phyloP scores from a whole-genome alignment of 306 rosid species.

The Vigna mungo region DNA sequence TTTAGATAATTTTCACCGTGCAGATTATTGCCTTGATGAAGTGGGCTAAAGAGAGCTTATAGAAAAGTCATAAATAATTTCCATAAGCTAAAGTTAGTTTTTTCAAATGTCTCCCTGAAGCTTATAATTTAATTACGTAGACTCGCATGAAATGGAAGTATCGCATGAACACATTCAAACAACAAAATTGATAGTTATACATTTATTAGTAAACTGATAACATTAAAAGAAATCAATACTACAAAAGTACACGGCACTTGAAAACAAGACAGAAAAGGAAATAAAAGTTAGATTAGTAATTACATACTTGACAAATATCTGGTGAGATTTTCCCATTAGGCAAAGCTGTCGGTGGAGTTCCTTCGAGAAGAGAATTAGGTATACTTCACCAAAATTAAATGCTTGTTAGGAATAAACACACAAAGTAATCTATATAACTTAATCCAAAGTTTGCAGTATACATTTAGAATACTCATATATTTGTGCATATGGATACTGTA shows the following conservation, averaged over 20 bases:
- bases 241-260: conserved; percentile 16
- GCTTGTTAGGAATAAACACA: conserved; percentile 42
- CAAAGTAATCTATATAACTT: conserved; percentile 28
- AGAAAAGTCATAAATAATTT: neutral
- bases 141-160: conserved; percentile 13
- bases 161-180: conserved; percentile 10
- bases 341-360: conserved; percentile 80
- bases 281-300: conserved; percentile 24
- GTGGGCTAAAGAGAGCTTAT: neutral
- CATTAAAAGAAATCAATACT: neutral
- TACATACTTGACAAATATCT: conserved; percentile 73
- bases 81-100: neutral
- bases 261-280: conserved; percentile 37
- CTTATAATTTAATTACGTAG: conserved; percentile 5
- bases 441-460: conserved; percentile 48
- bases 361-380: conserved; percentile 71
- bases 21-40: neutral
- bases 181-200: conserved; percentile 29
- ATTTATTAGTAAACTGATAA: neutral
- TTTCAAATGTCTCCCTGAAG: neutral
- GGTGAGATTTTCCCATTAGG: conserved; percentile 61
- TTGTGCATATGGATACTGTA: conserved; percentile 71
- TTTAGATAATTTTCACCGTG: neutral
- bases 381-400: conserved; percentile 60
- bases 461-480: conserved; percentile 85